A percentile compares a stretch with the other conserved stretches of the same genome.
Evolutionary conservation across 1,284 basidiomycete genomes (phyloP).

Genomic region (Trichosporon coremiiforme): DNA sequence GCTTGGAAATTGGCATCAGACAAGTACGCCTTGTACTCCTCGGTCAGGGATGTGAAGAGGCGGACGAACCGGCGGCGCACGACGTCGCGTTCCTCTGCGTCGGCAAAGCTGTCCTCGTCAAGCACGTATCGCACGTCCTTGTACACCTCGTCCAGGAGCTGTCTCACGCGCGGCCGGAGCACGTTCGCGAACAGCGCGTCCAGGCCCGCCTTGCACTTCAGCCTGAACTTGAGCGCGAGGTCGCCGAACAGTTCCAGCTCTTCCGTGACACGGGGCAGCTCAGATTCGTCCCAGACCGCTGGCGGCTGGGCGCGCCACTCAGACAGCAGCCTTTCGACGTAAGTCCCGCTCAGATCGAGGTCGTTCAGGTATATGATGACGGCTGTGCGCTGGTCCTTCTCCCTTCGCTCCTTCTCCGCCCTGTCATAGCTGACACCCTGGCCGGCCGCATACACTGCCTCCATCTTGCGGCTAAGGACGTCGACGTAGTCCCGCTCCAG

Average conservation of each 20-base stretch:
- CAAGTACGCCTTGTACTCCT: constrained; percentile 82
- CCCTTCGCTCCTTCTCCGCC: constrained; percentile 66
- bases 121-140: constrained; percentile 84
- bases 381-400: constrained; percentile 71
- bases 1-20: constrained; percentile 83
- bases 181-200: constrained; percentile 95
- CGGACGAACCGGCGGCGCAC: constrained; percentile 83
- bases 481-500: constrained; percentile 78
- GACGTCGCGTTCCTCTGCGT: constrained; percentile 80
- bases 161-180: constrained; percentile 78
- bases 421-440: constrained; percentile 38
- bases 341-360: constrained; percentile 79
- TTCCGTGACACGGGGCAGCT: constrained; percentile 57
- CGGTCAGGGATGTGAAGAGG: constrained; percentile 78
- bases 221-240: constrained; percentile 66
- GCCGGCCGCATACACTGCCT: constrained; percentile 73
- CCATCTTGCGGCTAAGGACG: constrained; percentile 77
- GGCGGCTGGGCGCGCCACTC: constrained; percentile 67
- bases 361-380: constrained; percentile 87
- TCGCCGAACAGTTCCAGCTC: constrained; percentile 46
- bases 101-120: constrained; percentile 81
- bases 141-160: constrained; percentile 81
- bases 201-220: constrained; percentile 74
- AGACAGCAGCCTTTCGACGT: constrained; percentile 76
- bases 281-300: constrained; percentile 65